Conservation (phyloP, 768 basidiomycete species). For the Mrakia hoshinonis region DNA sequence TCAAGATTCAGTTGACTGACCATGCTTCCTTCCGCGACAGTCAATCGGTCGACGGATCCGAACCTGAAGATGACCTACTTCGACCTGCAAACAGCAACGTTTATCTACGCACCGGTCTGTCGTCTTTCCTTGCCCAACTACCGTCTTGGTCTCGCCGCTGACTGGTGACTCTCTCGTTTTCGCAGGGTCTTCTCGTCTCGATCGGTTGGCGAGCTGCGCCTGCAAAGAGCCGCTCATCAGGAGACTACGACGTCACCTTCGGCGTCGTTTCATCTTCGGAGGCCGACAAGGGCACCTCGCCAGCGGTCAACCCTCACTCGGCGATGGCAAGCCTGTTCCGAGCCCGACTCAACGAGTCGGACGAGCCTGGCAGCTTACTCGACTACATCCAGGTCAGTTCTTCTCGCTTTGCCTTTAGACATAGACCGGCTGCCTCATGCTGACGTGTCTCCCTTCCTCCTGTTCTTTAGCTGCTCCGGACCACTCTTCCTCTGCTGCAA, state of each 20-base stretch:
- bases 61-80: slow-evolving; percentile 74
- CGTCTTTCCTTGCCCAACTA: background rate
- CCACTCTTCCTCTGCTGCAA: slow-evolving; percentile 15
- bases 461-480: slow-evolving; percentile 14
- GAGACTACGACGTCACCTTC: slow-evolving; percentile 39
- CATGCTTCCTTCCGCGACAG: slow-evolving; percentile 42
- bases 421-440: background rate
- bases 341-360: slow-evolving; percentile 56
- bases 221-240: slow-evolving; percentile 17
- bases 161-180: background rate
- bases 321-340: slow-evolving; percentile 69
- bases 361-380: slow-evolving; percentile 43
- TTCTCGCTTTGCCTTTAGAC: background rate
- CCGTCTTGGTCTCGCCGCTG: background rate
- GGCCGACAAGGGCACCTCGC: slow-evolving; percentile 7
- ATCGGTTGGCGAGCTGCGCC: slow-evolving; percentile 35
- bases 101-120: slow-evolving; percentile 52
- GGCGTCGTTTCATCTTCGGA: slow-evolving; percentile 13
- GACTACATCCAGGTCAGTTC: slow-evolving; percentile 12
- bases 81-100: slow-evolving; percentile 84
- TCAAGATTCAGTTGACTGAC: background rate
- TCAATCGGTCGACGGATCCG: slow-evolving; percentile 70
- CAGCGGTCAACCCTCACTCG: slow-evolving; percentile 53
- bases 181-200: slow-evolving; percentile 33
- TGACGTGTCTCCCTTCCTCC: background rate